These are phyloP conservation scores for Cyberlindnera misumaiensis DNA, from an alignment of 805 yeast genomes.

Conservation along the genomic window DNA sequence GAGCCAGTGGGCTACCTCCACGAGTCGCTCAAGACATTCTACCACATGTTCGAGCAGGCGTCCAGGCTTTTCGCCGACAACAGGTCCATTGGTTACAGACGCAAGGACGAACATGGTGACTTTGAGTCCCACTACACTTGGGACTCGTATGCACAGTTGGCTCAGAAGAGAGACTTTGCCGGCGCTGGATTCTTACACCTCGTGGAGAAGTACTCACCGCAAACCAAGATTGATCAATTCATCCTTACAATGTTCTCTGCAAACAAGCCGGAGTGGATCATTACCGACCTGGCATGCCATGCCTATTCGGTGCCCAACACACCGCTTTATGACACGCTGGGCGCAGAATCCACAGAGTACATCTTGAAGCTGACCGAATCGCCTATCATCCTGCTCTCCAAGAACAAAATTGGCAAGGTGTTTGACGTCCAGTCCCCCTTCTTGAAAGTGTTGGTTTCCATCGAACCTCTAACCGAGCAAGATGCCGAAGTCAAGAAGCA, in stretches of 20 bases:
- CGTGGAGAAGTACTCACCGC: constrained; percentile 31
- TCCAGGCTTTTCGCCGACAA: constrained; percentile 29
- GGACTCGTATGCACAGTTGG: constrained; percentile 37
- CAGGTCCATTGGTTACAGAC: constrained; percentile 43
- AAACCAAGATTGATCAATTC: constrained; percentile 32
- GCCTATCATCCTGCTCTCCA: constrained; percentile 53
- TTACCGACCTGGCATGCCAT: constrained; percentile 62
- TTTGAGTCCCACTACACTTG: constrained; percentile 37
- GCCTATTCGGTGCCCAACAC: constrained; percentile 50
- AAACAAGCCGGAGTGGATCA: constrained; percentile 62
- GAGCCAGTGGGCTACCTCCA: constrained; percentile 33
- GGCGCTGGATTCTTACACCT: constrained; percentile 50
- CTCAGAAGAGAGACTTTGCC: constrained; percentile 35
- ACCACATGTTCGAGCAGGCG: constrained; percentile 38
- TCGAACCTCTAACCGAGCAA: constrained; percentile 38
- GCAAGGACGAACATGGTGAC: constrained; percentile 24
- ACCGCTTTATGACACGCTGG: constrained; percentile 51
- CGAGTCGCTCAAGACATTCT: constrained; percentile 37
- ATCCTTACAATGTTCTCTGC: constrained; percentile 49
- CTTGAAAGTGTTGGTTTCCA: constrained; percentile 48
- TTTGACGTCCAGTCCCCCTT: constrained; percentile 38
- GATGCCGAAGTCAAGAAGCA: constrained; percentile 27
- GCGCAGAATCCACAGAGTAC: constrained; percentile 54
- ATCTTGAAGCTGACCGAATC: constrained; percentile 55
- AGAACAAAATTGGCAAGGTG: constrained; percentile 41